Evolutionary conservation across 2,329 filamentous ascomycete genomes (phyloP), one percentile per base, ranked within the genome.

Genomic region (Claviceps sp.): DNA sequence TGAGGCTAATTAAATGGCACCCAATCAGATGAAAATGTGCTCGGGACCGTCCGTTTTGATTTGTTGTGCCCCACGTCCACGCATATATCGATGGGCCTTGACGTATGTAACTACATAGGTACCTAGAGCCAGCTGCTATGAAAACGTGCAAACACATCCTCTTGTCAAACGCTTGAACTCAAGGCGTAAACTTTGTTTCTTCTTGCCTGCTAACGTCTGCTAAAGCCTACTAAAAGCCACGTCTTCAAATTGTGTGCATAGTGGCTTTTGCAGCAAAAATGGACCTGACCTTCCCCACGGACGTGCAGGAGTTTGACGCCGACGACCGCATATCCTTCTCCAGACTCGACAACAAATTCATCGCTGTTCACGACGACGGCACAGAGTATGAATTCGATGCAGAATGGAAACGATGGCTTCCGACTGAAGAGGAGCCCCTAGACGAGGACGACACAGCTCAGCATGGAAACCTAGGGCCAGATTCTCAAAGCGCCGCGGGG

Each of bases 301-400:
- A 87, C 53, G 75, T 78, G 14, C 75, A 78, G 52, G 77, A 85
- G 47, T 94, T 95, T 64, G 82, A 85, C 60, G 71, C 71, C 54
- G 89, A 95, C 64, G 78, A 86, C 30, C 85, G 90, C 59, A 86
- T 95, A 62, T 91, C 88, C 5, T 95, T 85, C 70, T 91, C 87
- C n/a, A 86, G 80, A 64, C 74, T 88, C 55, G 85, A 91, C 67
- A 76, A 81, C 62, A 91, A 88, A 64, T 91, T 84, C 70, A 79
- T 93, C 50, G 81, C 93, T 7, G 89, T 95, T 55, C 85, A 87
- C 53, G 86, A 89, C 47, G 83, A 93, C 63, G 88, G 88, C 50
- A 78, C 81, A 55, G 90, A 95, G 66, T 95, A 84, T 70, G 86
- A 90, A 65, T 96, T 85, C 70, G 83, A 94, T 67, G 69, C 77